Conservation (phyloP, 352 stramenopile genomes). For the Aphanomyces invadans region DNA sequence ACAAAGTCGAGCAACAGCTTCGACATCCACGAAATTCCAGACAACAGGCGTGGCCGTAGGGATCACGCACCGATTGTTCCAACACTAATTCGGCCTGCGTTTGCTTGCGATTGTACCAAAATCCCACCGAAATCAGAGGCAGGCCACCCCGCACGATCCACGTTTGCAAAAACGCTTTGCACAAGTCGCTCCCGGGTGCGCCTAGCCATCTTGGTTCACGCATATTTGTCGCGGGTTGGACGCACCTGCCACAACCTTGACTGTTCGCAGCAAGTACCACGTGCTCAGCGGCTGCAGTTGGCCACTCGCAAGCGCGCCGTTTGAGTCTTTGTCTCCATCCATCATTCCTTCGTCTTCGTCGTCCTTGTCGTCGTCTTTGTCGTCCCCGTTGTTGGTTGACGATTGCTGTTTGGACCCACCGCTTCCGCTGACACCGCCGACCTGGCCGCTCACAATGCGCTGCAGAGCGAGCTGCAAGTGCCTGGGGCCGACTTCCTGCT, state of each 20-base stretch:
- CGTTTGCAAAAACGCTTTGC: conserved; percentile 65
- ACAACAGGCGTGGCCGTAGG: no score
- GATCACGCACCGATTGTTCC: conserved; percentile 69
- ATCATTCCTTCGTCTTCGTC: conserved; percentile 30
- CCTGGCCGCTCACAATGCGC: conserved; percentile 50
- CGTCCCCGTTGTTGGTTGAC: not conserved
- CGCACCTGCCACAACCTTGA: conserved; percentile 72
- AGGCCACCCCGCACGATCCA: conserved; percentile 79
- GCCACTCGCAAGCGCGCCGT: conserved; percentile 31
- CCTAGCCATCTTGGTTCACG: no score
- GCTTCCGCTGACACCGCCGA: no score
- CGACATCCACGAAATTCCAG: no score
- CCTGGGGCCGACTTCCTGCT: conserved; percentile 66
- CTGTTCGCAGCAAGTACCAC: conserved; percentile 66
- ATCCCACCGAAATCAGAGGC: conserved; percentile 80
- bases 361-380: conserved; percentile 27
- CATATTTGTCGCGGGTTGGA: no score
- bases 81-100: conserved; percentile 78
- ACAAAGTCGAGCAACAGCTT: no score
- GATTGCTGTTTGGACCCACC: conserved; percentile 25
- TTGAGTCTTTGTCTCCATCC: conserved; percentile 30
- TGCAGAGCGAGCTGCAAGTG: conserved; percentile 71
- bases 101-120: conserved; percentile 86
- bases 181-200: conserved; percentile 57
- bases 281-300: conserved; percentile 57